Percentiles rank a stretch among this genome's conserved stretches.
phyloP scores from a whole-genome alignment of 2,329 filamentous ascomycete species.

The Diaporthe citriasiana region DNA sequence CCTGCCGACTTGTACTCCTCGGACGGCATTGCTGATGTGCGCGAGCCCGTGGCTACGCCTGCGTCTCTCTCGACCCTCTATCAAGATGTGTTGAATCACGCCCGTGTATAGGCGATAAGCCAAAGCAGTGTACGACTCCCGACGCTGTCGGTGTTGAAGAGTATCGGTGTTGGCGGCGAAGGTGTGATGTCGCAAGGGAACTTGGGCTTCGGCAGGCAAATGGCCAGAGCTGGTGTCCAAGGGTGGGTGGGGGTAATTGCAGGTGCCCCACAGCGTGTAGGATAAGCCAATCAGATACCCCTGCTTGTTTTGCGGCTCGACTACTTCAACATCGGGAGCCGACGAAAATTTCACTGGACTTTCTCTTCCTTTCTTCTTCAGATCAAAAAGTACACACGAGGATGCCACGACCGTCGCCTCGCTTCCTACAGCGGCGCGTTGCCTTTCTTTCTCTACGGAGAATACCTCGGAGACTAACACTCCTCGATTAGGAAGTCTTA shows the following conservation, averaged over 20 bases:
- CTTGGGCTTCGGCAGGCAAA: constrained; percentile 11
- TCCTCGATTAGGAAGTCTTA: constrained; percentile 76
- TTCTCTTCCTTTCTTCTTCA: constrained; percentile 62
- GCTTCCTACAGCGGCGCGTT: constrained; percentile 72
- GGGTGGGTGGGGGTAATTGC: background rate
- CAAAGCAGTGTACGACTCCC: background rate
- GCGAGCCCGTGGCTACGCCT: background rate
- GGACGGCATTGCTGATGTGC: constrained; percentile 68
- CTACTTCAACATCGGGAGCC: constrained; percentile 42
- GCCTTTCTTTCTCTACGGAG: constrained; percentile 64
- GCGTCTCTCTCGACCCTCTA: background rate
- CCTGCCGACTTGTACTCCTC: constrained; percentile 79
- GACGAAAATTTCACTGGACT: constrained; percentile 50
- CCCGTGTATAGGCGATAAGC: background rate
- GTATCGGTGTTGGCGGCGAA: background rate
- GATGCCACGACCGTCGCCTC: constrained; percentile 75
- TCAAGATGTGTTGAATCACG: too few species aligned
- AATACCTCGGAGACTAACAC: constrained; percentile 70
- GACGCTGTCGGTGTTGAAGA: background rate
- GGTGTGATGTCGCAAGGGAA: constrained; percentile 1
- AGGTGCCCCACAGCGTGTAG: background rate
- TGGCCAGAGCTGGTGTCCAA: background rate
- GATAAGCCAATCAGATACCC: constrained; percentile 4
- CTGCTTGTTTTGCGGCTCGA: background rate
- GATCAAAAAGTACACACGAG: constrained; percentile 75